These are phyloP conservation scores for Poa annua DNA, from an alignment of 176 grass and related monocot genomes.

Conservation along the genomic window DNA sequence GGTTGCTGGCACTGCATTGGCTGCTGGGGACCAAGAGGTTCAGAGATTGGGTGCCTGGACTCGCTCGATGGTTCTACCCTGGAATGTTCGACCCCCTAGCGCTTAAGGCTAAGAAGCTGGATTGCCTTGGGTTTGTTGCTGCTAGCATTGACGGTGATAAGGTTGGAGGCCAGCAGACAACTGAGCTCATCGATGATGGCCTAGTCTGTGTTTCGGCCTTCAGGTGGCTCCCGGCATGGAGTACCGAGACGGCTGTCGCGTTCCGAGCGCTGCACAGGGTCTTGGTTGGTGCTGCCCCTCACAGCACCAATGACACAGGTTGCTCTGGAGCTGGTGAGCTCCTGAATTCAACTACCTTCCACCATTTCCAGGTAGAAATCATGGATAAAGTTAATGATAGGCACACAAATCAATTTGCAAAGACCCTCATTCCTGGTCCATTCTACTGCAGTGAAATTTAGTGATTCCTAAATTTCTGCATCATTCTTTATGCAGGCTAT, in stretches of 20 bases:
- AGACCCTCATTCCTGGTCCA: neutral
- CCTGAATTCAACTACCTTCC: slow-evolving; percentile 81
- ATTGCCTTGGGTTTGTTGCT: slow-evolving; percentile 61
- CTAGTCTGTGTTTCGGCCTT: slow-evolving; percentile 73
- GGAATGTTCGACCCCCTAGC: slow-evolving; percentile 74
- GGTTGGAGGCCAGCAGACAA: slow-evolving; percentile 6
- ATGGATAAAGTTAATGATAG: slow-evolving; percentile 19
- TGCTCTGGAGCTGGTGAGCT: slow-evolving; percentile 52
- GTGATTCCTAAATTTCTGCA: slow-evolving; percentile 10
- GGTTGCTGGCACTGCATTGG: slow-evolving; percentile 86
- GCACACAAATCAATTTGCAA: slow-evolving; percentile 26
- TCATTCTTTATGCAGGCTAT: slow-evolving; percentile 58
- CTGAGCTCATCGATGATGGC: slow-evolving; percentile 67
- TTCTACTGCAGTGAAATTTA: slow-evolving; percentile 1
- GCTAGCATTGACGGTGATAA: slow-evolving; percentile 35
- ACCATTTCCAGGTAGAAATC: slow-evolving; percentile 77
- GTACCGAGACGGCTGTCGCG: slow-evolving; percentile 76
- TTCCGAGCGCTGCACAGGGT: slow-evolving; percentile 74
- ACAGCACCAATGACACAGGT: slow-evolving; percentile 41
- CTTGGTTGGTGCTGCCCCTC: slow-evolving; percentile 64
- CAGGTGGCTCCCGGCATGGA: slow-evolving; percentile 76
- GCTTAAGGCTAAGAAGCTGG: slow-evolving; percentile 88
- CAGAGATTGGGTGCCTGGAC: slow-evolving; percentile 30
- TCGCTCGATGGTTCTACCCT: slow-evolving; percentile 60
- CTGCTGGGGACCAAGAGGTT: slow-evolving; percentile 60